Evolutionary conservation across 441 rosid genomes (phyloP).

Genomic region (Arabidopsis hybrid): DNA sequence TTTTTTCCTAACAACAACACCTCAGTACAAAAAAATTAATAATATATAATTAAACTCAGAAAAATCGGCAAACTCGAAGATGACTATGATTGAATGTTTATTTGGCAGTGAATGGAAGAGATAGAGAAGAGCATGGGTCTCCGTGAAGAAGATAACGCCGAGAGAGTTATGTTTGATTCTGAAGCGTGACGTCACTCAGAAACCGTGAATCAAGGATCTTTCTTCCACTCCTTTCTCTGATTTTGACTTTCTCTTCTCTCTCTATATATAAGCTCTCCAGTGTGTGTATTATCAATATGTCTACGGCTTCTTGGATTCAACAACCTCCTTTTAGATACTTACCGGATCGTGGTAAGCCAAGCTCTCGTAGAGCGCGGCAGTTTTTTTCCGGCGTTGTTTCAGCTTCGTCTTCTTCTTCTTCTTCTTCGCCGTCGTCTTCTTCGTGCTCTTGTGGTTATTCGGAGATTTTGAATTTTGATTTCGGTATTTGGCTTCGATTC

Average conservation of each 20-base stretch:
- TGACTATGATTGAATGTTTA: neutral
- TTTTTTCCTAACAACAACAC: neutral
- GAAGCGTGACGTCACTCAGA: slow-evolving; percentile 41
- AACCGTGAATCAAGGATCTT: slow-evolving; percentile 44
- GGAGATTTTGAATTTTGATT: slow-evolving; percentile 46
- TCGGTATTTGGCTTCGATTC: slow-evolving; percentile 46
- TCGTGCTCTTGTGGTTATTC: slow-evolving; percentile 54
- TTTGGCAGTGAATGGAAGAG: slow-evolving; percentile 10
- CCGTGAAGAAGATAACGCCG: slow-evolving; percentile 44
- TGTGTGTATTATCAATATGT: slow-evolving; percentile 28
- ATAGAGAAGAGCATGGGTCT: slow-evolving; percentile 29
- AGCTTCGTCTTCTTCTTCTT: slow-evolving; percentile 31
- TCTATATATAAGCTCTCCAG: neutral
- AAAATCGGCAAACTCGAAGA: slow-evolving; percentile 12
- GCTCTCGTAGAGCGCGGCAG: neutral
- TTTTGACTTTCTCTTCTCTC: slow-evolving; percentile 16
- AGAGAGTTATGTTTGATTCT: slow-evolving; percentile 39
- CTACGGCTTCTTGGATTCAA: slow-evolving; percentile 46
- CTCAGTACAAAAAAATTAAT: neutral
- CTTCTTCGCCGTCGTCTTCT: slow-evolving; percentile 44
- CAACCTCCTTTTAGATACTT: slow-evolving; percentile 40
- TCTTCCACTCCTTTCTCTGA: slow-evolving; percentile 31
- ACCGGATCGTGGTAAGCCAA: slow-evolving; percentile 25
- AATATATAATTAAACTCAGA: neutral
- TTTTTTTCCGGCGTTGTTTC: slow-evolving; percentile 24